Evolutionary conservation across 371 early-diverging fungal species (phyloP), one percentile per base, ranked within the genome.

Genomic region (Basidiobolus meristosporus): DNA sequence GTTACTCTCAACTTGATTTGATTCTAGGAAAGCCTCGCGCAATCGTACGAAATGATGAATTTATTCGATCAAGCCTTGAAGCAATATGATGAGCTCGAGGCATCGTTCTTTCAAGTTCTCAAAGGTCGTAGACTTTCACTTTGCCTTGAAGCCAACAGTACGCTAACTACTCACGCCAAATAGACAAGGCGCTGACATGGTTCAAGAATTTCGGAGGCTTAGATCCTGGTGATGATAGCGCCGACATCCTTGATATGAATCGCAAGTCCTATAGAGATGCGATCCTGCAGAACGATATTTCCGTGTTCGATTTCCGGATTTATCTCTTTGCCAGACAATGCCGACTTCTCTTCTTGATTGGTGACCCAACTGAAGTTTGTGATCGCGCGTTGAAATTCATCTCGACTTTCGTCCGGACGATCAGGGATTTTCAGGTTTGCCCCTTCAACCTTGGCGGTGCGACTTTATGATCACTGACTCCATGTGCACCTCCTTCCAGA

Each of bases 71-170:
- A 89, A 39, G 89, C 93, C 1, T 53, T 92, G 36, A 59, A 80
- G 17, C 85, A 87, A 47, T 93, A 92, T 45, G 97, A 96, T 50
- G 95, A 96, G 52, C 65, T 96, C 19, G 92, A 91, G 46, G 90
- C 90, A 0, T 77, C 81, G 0, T 92, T 84, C 50, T 79, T 77
- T 41, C 90, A 93, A 54, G 77, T 88, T 7, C 58, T 90, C 16
- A 54, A 62, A 66, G 76, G 75, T 71, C 53, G 20, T 14, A 23
- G 7, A 1, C 10, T 10, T 12, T 15, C 19, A 18, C 17, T 7
- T 7, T 15, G 14, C 39, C 16, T 16, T 19, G 4, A 31, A 38
- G 3, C 12, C 7, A 43, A 5, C 6, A 10, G 3, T 15, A 10
- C 16, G 1, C 30, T 39, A 10, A 7, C 15, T 41, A 16, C 37